Percentiles rank a stretch among this genome's conserved stretches.
phyloP scores from a whole-genome alignment of 345 rosid species.

The Noccaea caerulescens region DNA sequence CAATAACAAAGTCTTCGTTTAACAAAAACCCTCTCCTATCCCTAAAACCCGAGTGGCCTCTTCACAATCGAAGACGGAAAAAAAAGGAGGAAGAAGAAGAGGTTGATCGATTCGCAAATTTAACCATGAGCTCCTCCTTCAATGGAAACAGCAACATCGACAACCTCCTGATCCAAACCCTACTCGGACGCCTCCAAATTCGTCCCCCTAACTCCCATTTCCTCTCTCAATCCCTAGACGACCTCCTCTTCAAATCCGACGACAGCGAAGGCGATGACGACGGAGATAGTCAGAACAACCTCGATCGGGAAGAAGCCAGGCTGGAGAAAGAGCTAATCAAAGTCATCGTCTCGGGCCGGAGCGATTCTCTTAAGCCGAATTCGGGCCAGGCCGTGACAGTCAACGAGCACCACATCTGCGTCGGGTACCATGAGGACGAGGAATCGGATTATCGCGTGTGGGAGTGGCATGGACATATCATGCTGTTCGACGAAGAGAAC shows the following conservation, averaged over 20 bases:
- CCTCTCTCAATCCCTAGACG: conserved; percentile 80
- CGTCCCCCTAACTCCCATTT: conserved; percentile 58
- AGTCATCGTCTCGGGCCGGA: conserved; percentile 67
- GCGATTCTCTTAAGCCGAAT: conserved; percentile 81
- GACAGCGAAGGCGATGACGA: conserved; percentile 55
- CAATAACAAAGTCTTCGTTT: neutral
- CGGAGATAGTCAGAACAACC: conserved; percentile 51
- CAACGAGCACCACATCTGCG: conserved; percentile 89
- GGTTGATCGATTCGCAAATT: conserved; percentile 5
- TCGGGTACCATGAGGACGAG: conserved; percentile 79
- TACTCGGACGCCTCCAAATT: conserved; percentile 88
- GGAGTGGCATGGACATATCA: conserved; percentile 99
- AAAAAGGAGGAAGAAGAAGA: neutral
- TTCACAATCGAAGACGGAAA: neutral
- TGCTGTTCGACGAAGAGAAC: conserved; percentile 87
- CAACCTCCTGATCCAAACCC: conserved; percentile 72
- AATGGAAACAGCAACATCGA: conserved; percentile 62
- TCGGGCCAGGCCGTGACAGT: conserved; percentile 91
- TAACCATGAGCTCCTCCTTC: conserved; percentile 69
- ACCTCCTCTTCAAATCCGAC: conserved; percentile 70
- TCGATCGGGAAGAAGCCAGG: conserved; percentile 77
- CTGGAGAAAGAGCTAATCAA: conserved; percentile 85
- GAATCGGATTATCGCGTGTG: conserved; percentile 92
- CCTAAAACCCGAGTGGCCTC: conserved; percentile 37
- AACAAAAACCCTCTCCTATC: conserved; percentile 41